Conservation (phyloP, 2,329 filamentous ascomycete genomes). For the Sporothrix humicola region DNA sequence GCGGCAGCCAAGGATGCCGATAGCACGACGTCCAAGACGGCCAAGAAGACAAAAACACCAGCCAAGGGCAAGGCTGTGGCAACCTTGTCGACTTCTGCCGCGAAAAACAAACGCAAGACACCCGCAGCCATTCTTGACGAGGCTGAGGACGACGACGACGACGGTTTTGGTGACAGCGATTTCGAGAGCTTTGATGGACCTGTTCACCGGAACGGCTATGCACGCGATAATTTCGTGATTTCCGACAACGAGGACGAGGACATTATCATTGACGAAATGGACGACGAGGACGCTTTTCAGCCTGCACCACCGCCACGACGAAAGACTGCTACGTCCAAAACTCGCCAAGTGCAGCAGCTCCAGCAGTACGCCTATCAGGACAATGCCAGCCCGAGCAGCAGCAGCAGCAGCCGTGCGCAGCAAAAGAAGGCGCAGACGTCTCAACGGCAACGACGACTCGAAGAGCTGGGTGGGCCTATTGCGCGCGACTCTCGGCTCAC, state of each 20-base stretch:
- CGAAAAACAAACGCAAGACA: slow-evolving; percentile 29
- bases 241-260: slow-evolving; percentile 44
- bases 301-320: neutral
- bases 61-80: slow-evolving; percentile 38
- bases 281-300: slow-evolving; percentile 46
- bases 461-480: slow-evolving; percentile 62
- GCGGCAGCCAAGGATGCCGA: neutral
- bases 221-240: slow-evolving; percentile 51
- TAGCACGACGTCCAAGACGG: neutral
- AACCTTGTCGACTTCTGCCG: slow-evolving; percentile 43
- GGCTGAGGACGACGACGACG: slow-evolving; percentile 42
- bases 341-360: slow-evolving; percentile 37
- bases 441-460: slow-evolving; percentile 46
- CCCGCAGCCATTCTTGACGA: slow-evolving; percentile 42
- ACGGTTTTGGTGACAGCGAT: slow-evolving; percentile 48
- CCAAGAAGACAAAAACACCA: slow-evolving; percentile 8
- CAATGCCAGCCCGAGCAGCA: slow-evolving; percentile 1
- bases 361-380: slow-evolving; percentile 34
- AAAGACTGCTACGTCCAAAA: neutral
- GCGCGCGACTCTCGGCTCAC: slow-evolving; percentile 60
- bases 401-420: neutral
- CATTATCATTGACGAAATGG: slow-evolving; percentile 45
- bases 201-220: slow-evolving; percentile 53
- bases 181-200: slow-evolving; percentile 47
- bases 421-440: slow-evolving; percentile 35